Conservation (phyloP, 371 early-diverging fungal genomes). For the Lichtheimia ornata region DNA sequence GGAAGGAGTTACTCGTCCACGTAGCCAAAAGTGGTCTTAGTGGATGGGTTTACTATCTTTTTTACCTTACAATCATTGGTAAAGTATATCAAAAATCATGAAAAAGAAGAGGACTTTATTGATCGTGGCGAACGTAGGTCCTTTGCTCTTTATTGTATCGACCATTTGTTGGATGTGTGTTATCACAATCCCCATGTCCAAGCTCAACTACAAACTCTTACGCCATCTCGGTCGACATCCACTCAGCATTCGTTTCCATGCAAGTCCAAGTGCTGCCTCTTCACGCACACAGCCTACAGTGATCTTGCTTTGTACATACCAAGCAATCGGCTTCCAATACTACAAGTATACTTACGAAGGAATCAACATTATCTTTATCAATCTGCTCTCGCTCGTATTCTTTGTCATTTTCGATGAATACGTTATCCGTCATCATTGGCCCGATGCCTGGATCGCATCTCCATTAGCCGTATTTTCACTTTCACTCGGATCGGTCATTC, state of each 20-base stretch:
- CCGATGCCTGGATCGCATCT: constrained; percentile 59
- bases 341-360: constrained; percentile 95
- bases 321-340: constrained; percentile 81
- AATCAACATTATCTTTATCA: constrained; percentile 95
- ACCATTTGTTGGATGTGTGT: constrained; percentile 85
- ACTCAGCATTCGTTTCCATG: constrained; percentile 73
- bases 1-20: constrained; percentile 8
- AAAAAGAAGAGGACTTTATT: neutral
- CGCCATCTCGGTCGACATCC: constrained; percentile 79
- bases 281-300: constrained; percentile 49
- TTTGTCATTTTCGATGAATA: constrained; percentile 83
- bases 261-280: constrained; percentile 47
- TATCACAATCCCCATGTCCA: constrained; percentile 92
- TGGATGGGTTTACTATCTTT: constrained; percentile 61
- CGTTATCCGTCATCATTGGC: constrained; percentile 59
- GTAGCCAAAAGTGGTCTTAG: constrained; percentile 46
- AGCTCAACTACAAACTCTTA: constrained; percentile 76
- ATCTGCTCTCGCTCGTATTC: constrained; percentile 79
- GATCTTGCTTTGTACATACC: constrained; percentile 77
- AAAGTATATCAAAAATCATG: constrained; percentile 15
- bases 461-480: constrained; percentile 72
- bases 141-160: constrained; percentile 75
- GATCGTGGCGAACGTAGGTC: constrained; percentile 47
- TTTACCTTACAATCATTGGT: constrained; percentile 53
- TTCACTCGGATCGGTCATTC: constrained; percentile 85